Conservation (phyloP, 345 rosid genomes). For the Hibiscus tridactylites region DNA sequence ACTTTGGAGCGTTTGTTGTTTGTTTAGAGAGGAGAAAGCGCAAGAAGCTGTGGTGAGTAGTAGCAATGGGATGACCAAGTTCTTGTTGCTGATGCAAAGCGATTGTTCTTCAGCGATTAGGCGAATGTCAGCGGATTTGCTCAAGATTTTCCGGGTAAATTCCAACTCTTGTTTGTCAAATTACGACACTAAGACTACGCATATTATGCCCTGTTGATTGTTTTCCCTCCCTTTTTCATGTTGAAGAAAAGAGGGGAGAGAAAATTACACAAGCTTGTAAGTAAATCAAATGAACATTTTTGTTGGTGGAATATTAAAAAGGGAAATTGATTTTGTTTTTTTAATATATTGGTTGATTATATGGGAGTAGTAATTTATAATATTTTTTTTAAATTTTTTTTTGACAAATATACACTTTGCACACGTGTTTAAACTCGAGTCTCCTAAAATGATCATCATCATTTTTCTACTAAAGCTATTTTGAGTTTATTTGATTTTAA, state of each 20-base stretch:
- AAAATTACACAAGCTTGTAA: not conserved
- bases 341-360: too few relatives aligned
- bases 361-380: too few relatives aligned
- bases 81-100: conserved; percentile 79
- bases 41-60: conserved; percentile 47
- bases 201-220: conserved; percentile 75
- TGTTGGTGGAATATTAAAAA: conserved; percentile 26
- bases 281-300: conserved; percentile 43
- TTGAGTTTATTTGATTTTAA: too few relatives aligned
- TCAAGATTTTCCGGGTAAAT: conserved; percentile 52
- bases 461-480: too few relatives aligned
- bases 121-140: conserved; percentile 66
- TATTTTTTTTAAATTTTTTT: too few relatives aligned
- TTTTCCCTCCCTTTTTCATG: not conserved
- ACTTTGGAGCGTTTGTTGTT: conserved; percentile 66
- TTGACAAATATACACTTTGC: too few relatives aligned
- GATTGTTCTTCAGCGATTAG: conserved; percentile 57
- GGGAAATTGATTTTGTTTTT: not conserved
- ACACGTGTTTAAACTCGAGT: too few relatives aligned
- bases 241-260: not conserved
- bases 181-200: conserved; percentile 83
- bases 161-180: conserved; percentile 47
- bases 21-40: conserved; percentile 54
- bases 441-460: too few relatives aligned
- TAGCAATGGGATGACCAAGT: conserved; percentile 60